These are phyloP conservation scores for Taphrina wiesneri DNA, from an alignment of 1,139 yeast species.

Conservation along the genomic window DNA sequence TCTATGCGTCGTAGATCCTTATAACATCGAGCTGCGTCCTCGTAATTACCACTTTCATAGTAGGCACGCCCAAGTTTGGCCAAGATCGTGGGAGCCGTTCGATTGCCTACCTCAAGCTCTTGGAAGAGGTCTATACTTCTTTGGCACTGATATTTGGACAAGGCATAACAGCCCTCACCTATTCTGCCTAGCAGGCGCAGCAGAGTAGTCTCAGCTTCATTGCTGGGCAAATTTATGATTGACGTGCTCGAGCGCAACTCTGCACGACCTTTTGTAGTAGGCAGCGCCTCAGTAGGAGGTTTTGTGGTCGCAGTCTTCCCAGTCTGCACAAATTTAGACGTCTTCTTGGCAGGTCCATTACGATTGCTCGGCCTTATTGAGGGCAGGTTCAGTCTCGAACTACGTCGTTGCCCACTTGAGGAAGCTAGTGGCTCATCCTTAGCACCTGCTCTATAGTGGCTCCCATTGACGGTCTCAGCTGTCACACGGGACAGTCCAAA, in stretches of 20 bases:
- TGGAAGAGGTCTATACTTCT: constrained; percentile 73
- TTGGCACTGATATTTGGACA: constrained; percentile 71
- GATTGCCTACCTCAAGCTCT: constrained; percentile 62
- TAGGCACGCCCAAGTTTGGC: constrained; percentile 77
- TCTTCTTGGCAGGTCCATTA: not conserved
- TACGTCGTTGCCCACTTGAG: constrained; percentile 15
- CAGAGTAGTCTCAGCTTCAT: constrained; percentile 53
- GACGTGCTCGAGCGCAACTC: not conserved
- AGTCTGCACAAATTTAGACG: not conserved
- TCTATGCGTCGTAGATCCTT: constrained; percentile 64
- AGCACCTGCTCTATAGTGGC: not conserved
- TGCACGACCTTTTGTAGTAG: not conserved
- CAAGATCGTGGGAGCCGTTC: constrained; percentile 81
- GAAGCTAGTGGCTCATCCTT: not conserved
- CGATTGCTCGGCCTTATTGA: constrained; percentile 1
- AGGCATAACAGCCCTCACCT: constrained; percentile 66
- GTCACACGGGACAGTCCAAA: constrained; percentile 18
- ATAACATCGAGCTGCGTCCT: constrained; percentile 68
- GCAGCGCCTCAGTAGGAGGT: not conserved
- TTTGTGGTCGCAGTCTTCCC: not conserved
- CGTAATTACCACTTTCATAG: constrained; percentile 85
- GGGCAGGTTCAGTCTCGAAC: constrained; percentile 9
- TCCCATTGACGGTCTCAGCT: not conserved
- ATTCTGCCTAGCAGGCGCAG: constrained; percentile 58
- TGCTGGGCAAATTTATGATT: constrained; percentile 41